phyloP scores from a whole-genome alignment of 441 rosid species.

The Adansonia madagascariensis region DNA sequence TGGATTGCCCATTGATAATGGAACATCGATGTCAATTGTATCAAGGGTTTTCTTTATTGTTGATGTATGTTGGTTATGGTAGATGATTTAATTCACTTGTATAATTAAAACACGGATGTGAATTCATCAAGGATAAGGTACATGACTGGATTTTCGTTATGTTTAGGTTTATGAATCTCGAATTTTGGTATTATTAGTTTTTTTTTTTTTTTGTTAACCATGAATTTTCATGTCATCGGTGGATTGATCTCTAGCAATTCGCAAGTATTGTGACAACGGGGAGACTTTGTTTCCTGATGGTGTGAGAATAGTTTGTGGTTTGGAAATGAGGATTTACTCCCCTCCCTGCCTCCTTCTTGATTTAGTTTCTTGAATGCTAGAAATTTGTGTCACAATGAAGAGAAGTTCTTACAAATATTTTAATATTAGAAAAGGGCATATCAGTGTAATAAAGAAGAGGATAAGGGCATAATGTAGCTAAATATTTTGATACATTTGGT shows the following conservation, averaged over 20 bases:
- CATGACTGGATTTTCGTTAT: neutral
- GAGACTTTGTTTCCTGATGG: neutral
- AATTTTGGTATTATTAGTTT: neutral
- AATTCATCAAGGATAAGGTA: slow-evolving; percentile 7
- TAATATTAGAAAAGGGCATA: neutral
- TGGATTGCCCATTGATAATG: no score
- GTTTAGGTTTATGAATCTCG: slow-evolving; percentile 1
- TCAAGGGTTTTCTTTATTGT: neutral
- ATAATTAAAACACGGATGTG: neutral
- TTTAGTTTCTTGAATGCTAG: neutral
- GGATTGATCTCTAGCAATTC: neutral
- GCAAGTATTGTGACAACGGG: neutral
- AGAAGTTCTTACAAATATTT: neutral
- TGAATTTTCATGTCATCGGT: neutral
- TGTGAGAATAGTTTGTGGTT: neutral
- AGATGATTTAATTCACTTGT: slow-evolving; percentile 10
- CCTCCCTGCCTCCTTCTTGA: neutral
- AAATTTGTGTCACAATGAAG: neutral
- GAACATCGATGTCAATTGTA: slow-evolving; percentile 3
- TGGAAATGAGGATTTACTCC: neutral
- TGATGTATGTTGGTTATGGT: neutral
- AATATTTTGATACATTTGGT: slow-evolving; percentile 2
- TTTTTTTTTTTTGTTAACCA: neutral
- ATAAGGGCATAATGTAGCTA: neutral
- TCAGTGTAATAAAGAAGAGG: neutral